Evolutionary conservation across 2,329 filamentous ascomycete genomes (phyloP).

Genomic region (Onygena corvina): DNA sequence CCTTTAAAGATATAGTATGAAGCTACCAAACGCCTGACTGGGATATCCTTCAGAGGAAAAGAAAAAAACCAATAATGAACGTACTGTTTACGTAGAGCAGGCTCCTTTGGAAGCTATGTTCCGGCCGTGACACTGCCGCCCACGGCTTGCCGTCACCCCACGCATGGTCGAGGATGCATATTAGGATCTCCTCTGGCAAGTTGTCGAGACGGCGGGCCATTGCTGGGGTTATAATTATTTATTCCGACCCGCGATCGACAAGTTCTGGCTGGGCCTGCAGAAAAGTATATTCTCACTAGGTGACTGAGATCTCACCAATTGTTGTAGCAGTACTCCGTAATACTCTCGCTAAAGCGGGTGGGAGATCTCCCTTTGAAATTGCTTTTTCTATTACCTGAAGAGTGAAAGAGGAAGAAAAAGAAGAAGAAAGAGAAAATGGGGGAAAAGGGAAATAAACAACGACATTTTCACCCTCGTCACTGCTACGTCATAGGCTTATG

Average conservation of each 20-base stretch:
- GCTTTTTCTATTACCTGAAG: not conserved
- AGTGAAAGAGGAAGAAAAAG: not conserved
- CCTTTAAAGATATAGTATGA: not conserved
- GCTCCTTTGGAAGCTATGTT: not conserved
- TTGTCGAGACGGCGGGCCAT: not conserved
- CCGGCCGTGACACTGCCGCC: not conserved
- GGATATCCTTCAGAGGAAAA: not conserved
- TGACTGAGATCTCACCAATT: not conserved
- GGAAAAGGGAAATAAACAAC: too few relatives aligned
- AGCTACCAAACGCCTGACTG: too few relatives aligned
- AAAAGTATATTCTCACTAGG: not conserved
- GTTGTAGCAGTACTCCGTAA: not conserved
- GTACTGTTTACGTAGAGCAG: not conserved
- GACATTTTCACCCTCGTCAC: too few relatives aligned
- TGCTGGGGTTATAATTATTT: not conserved
- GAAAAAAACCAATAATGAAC: not conserved
- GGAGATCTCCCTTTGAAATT: not conserved
- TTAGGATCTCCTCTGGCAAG: not conserved
- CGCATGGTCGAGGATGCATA: not conserved
- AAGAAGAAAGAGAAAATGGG: not conserved
- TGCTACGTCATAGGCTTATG: not conserved
- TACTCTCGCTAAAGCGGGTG: constrained; percentile 4
- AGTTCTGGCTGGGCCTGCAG: not conserved
- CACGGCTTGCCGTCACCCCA: not conserved
- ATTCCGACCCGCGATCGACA: not conserved